Evolutionary conservation across 208 protist genomes (phyloP).

Genomic region (Trypanosomatidae sp.): DNA sequence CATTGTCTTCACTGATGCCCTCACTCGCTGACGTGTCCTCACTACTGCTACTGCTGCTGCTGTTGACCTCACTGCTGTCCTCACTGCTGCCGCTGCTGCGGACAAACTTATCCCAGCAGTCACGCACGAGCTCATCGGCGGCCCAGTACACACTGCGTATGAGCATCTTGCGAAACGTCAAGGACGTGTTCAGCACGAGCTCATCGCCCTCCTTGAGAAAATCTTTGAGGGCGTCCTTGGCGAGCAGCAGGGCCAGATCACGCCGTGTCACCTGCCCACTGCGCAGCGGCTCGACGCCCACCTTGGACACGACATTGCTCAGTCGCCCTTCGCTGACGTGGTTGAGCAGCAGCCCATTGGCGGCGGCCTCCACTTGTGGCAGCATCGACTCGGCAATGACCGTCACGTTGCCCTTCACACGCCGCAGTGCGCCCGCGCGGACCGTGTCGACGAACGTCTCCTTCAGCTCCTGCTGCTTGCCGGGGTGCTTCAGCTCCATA

Average conservation of each 20-base stretch:
- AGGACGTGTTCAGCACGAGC: slow-evolving; percentile 64
- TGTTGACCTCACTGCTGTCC: too few species aligned
- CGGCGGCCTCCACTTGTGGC: slow-evolving; percentile 64
- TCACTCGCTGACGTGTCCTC: too few species aligned
- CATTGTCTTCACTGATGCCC: too few species aligned
- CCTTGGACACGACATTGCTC: slow-evolving; percentile 74
- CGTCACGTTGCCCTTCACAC: slow-evolving; percentile 46
- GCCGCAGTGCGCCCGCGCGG: slow-evolving; percentile 46
- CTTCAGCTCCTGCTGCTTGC: slow-evolving; percentile 85
- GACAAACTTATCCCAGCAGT: slow-evolving; percentile 50
- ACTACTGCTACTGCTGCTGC: too few species aligned
- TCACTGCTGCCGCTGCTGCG: too few species aligned
- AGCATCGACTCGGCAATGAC: slow-evolving; percentile 66
- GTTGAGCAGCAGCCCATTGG: slow-evolving; percentile 70
- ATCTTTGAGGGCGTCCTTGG: slow-evolving; percentile 83
- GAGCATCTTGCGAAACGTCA: slow-evolving; percentile 67
- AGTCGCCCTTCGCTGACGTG: slow-evolving; percentile 74
- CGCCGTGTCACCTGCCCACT: slow-evolving; percentile 30
- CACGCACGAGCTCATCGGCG: slow-evolving; percentile 37
- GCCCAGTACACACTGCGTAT: slow-evolving; percentile 68
- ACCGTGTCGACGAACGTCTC: slow-evolving; percentile 81
- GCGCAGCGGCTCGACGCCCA: slow-evolving; percentile 62
- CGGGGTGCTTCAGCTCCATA: slow-evolving; percentile 82
- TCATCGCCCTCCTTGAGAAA: slow-evolving; percentile 75
- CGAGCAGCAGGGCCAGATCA: slow-evolving; percentile 54